phyloP scores from a whole-genome alignment of 805 yeast species.

The Candida arabinofermentans region DNA sequence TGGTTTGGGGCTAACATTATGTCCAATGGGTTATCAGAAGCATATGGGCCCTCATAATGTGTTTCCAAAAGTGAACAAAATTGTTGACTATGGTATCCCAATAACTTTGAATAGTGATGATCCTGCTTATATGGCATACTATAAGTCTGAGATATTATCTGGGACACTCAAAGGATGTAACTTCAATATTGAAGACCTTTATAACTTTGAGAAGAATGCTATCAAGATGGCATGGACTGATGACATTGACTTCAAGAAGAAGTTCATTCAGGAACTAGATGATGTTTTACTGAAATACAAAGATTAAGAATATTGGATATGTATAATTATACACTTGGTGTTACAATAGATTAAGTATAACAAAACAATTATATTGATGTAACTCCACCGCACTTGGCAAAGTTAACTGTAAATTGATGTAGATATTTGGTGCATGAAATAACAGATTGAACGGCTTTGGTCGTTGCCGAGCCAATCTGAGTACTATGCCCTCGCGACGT shows the following conservation, averaged over 20 bases:
- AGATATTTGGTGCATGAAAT: no score
- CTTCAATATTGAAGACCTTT: constrained; percentile 11
- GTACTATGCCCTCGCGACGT: no score
- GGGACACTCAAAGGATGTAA: constrained; percentile 13
- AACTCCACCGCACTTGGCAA: no score
- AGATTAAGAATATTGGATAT: no score
- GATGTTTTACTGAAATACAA: constrained; percentile 7
- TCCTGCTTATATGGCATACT: constrained; percentile 41
- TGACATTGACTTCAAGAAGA: constrained; percentile 15
- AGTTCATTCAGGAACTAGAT: constrained; percentile 13
- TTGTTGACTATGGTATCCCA: constrained; percentile 35
- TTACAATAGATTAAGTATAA: no score
- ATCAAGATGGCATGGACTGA: constrained; percentile 21
- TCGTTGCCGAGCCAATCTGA: no score
- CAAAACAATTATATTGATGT: no score
- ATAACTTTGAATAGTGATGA: constrained; percentile 38
- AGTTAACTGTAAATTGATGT: no score
- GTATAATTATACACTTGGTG: neutral
- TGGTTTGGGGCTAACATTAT: constrained; percentile 36
- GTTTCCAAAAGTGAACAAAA: constrained; percentile 39
- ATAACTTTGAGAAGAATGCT: constrained; percentile 17
- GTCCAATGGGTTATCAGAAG: constrained; percentile 37
- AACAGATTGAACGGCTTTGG: no score
- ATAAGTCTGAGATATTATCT: constrained; percentile 36
- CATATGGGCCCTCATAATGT: constrained; percentile 30